Conservation (phyloP, 2,329 filamentous ascomycete species). For the Fusarium sp. region DNA sequence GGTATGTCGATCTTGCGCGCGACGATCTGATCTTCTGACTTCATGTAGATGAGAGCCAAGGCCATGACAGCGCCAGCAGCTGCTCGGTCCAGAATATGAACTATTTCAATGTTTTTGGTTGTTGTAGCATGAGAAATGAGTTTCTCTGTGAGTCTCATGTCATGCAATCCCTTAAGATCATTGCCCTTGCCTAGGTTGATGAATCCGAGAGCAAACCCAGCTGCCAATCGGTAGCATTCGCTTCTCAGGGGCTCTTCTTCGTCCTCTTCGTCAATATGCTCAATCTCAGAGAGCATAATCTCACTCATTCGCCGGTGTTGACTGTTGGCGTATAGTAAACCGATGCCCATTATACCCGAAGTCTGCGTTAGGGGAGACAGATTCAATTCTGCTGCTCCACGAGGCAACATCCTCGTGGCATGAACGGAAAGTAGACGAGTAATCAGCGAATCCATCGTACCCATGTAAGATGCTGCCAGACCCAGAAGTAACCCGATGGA, state of each 20-base stretch:
- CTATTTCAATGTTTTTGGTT: conserved; percentile 88
- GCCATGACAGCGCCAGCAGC: conserved; percentile 94
- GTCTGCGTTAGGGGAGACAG: conserved; percentile 93
- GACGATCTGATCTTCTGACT: conserved; percentile 86
- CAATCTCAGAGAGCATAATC: conserved; percentile 97
- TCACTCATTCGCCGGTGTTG: conserved; percentile 99
- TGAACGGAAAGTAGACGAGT: conserved; percentile 94
- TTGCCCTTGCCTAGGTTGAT: conserved; percentile 95
- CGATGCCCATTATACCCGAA: conserved; percentile 96
- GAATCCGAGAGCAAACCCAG: conserved; percentile 90
- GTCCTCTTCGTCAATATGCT: conserved; percentile 80
- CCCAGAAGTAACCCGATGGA: conserved; percentile 95
- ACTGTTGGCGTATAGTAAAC: conserved; percentile 90
- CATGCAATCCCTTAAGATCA: conserved; percentile 87
- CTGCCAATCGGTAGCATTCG: conserved; percentile 95
- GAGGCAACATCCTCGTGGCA: conserved; percentile 91
- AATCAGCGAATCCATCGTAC: conserved; percentile 96
- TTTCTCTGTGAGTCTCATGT: conserved; percentile 92
- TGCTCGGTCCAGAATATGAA: conserved; percentile 92
- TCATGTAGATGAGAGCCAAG: conserved; percentile 94
- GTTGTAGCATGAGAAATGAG: conserved; percentile 86
- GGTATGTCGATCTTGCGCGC: conserved; percentile 94
- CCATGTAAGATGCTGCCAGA: conserved; percentile 90
- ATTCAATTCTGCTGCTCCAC: conserved; percentile 92
- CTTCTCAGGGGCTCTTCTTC: conserved; percentile 88